Evolutionary conservation across 179 eudicot species (phyloP), one percentile per base, ranked within the genome.

Genomic region (Corrigiola litoralis): DNA sequence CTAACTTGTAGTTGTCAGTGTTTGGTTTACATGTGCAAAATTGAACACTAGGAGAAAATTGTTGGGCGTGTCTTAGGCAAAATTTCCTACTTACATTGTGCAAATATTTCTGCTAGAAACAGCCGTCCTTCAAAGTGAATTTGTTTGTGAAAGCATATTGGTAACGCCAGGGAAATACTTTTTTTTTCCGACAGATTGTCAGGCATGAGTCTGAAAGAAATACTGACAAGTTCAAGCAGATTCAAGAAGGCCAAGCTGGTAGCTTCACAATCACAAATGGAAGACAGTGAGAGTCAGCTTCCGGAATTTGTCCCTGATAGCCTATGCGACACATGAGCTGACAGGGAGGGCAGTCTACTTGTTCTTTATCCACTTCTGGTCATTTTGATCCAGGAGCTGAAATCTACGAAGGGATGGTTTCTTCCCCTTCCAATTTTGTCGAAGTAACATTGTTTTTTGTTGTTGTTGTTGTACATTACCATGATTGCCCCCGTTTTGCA

Each of bases 241-340:
- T 90, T 72, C 84, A 90, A 78, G 82, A 80, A 82, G 61, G 97
- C 90, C 11, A 90, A 82, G 85, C 68, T 78, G 56, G 58, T 69
- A 29, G 90, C 87, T 41, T 73, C 80, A 58, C 84, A 81, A 65
- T 66, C 73, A 23, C 91, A 82, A 63, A 34, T 67, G 28, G 88
- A 74, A 61, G 86, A 72, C 2, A 21, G 70, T 6, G 83, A 88
- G 50, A 79, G 84, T 50, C 77, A 75, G 81, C 68, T 72, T 57
- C 77, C 78, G 1, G 87, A 90, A 33, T 72, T 73, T 62, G 89
- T 85, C 62, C 94, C 89, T 2, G 96, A 89, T 18, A 85, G 86
- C 71, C 89, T 67, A 72, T 54, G 71, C 28, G 61, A 66, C 60
- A 54, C 9, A 27, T 83, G 68, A 77, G 51, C 32, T 25, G 14